These are phyloP conservation scores for Blastobotrys arbuscula DNA, from an alignment of 1,139 yeast species.

Conservation along the genomic window DNA sequence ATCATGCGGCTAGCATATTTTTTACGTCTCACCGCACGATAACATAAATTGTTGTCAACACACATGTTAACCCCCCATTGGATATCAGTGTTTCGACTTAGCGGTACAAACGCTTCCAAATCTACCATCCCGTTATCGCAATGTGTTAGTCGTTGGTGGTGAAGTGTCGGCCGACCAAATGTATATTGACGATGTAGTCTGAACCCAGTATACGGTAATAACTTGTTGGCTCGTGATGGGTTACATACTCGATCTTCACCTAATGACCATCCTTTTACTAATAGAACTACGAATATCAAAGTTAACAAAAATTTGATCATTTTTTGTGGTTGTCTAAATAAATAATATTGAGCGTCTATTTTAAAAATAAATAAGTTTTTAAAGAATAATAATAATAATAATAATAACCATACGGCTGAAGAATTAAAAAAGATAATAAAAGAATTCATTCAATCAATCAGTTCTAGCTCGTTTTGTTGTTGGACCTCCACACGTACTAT, in stretches of 20 bases:
- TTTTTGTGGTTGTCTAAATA: neutral
- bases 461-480: neutral
- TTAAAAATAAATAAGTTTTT: neutral
- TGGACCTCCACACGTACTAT: neutral
- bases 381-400: neutral
- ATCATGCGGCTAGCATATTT: constrained; percentile 49
- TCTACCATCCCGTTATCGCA: constrained; percentile 52
- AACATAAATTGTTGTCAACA: constrained; percentile 41
- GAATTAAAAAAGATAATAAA: neutral
- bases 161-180: constrained; percentile 41
- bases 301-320: no score
- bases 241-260: constrained; percentile 38
- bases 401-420: no score
- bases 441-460: neutral
- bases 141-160: constrained; percentile 46
- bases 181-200: constrained; percentile 48
- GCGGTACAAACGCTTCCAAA: constrained; percentile 40
- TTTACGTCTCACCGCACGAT: constrained; percentile 57
- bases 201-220: constrained; percentile 54
- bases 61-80: constrained; percentile 54
- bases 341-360: neutral
- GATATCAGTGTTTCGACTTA: constrained; percentile 39
- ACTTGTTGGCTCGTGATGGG: constrained; percentile 30
- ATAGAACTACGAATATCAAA: neutral
- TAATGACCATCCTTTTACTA: constrained; percentile 18